A percentile compares a stretch with the other conserved stretches of the same genome.
Evolutionary conservation across 495 filamentous ascomycete species (phyloP).

Genomic region (Xylaria castorea): DNA sequence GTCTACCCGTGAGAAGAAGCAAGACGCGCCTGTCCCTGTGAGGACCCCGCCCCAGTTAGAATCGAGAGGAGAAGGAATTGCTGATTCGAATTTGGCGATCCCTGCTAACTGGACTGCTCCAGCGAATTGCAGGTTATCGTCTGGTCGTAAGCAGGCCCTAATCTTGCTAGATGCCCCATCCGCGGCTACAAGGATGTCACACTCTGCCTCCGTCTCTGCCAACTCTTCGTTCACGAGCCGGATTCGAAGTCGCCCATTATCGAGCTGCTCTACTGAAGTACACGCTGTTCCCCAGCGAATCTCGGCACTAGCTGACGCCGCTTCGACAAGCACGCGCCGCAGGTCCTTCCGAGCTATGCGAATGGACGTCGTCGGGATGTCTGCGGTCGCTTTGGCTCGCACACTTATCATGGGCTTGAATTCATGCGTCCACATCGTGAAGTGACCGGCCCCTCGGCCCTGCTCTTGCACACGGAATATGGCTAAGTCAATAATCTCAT

Average conservation of each 20-base stretch:
- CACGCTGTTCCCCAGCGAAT: constrained; percentile 38
- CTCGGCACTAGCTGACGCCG: constrained; percentile 21
- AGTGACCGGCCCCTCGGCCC: constrained; percentile 26
- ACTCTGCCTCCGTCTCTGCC: constrained; percentile 36
- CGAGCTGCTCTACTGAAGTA: constrained; percentile 24
- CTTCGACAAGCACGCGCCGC: constrained; percentile 36
- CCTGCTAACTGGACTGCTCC: constrained; percentile 44
- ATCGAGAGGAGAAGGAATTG: constrained; percentile 36
- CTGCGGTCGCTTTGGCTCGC: constrained; percentile 23
- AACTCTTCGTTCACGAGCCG: constrained; percentile 26
- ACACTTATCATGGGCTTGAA: constrained; percentile 37
- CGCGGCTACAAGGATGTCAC: constrained; percentile 47
- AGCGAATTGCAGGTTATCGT: constrained; percentile 43
- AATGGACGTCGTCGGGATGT: constrained; percentile 32
- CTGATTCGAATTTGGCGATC: constrained; percentile 34
- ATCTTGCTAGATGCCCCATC: constrained; percentile 51
- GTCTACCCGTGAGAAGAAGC: constrained; percentile 47
- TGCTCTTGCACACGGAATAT: constrained; percentile 26
- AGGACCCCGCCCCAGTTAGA: constrained; percentile 45
- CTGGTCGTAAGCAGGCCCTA: constrained; percentile 41
- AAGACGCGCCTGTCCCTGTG: constrained; percentile 40
- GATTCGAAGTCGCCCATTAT: constrained; percentile 32
- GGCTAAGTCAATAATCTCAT: constrained; percentile 27
- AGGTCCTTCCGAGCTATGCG: constrained; percentile 36
- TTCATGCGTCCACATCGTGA: constrained; percentile 38